Conservation (phyloP, 768 basidiomycete genomes). For the Hypholoma fasciculare region DNA sequence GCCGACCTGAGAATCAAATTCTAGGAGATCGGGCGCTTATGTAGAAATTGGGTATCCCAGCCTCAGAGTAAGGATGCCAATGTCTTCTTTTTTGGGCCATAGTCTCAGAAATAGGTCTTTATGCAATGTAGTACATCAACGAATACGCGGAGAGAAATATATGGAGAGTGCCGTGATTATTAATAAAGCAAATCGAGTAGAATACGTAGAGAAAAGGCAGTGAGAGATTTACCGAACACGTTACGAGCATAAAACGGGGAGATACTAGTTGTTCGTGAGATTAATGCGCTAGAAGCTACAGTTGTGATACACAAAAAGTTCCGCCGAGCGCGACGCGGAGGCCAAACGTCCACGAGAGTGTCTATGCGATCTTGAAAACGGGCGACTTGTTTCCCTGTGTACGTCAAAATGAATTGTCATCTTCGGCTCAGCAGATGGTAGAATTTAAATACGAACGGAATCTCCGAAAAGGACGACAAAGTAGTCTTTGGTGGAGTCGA, state of each 20-base stretch:
- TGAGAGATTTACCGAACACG: background rate
- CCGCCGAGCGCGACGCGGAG: background rate
- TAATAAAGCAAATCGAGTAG: background rate
- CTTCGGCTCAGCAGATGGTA: conserved; percentile 7
- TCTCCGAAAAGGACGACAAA: conserved; percentile 51
- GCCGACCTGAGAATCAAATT: too few species aligned
- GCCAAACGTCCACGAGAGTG: background rate
- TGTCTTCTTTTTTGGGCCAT: too few species aligned
- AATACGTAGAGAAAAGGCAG: conserved; percentile 2
- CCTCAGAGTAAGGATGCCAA: too few species aligned
- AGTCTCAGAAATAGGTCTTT: too few species aligned
- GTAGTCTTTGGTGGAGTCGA: conserved; percentile 37
- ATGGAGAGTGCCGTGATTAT: background rate
- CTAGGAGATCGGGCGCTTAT: too few species aligned
- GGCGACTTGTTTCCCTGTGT: conserved; percentile 29
- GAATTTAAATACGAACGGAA: conserved; percentile 36
- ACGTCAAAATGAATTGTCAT: background rate
- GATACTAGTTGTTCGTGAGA: background rate
- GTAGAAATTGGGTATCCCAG: too few species aligned
- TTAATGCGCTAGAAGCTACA: background rate
- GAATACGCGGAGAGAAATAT: background rate
- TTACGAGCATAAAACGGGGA: background rate
- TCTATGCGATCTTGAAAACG: conserved; percentile 26
- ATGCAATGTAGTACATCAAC: too few species aligned
- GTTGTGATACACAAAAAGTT: background rate